These are phyloP conservation scores for Eutypa lata DNA, from an alignment of 2,329 filamentous ascomycete species.

Conservation along the genomic window DNA sequence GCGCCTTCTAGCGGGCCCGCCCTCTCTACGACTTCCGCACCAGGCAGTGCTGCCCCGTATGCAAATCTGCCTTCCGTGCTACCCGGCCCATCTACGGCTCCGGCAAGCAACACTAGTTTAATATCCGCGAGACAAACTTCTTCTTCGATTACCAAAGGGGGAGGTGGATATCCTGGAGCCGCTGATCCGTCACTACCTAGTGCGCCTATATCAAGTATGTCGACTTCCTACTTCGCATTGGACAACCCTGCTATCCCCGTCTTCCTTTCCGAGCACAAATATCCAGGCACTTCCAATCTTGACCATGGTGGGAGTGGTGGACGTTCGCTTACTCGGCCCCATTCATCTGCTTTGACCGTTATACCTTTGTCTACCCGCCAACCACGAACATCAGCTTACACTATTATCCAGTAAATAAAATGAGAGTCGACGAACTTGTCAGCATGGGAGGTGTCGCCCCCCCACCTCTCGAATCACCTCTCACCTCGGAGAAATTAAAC, in stretches of 20 bases:
- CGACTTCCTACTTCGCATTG: constrained; percentile 28
- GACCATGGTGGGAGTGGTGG: constrained; percentile 36
- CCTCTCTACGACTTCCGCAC: constrained; percentile 16
- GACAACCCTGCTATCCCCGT: constrained; percentile 21
- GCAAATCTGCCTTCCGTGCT: constrained; percentile 24
- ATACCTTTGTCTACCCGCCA: constrained; percentile 21
- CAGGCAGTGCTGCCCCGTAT: constrained; percentile 22
- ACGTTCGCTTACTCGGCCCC: constrained; percentile 36
- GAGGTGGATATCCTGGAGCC: constrained; percentile 54
- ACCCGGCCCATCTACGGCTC: constrained; percentile 20
- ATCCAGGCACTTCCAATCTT: constrained; percentile 38
- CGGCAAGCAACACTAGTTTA: constrained; percentile 29
- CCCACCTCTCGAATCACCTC: constrained; percentile 51
- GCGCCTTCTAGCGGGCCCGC: constrained; percentile 22
- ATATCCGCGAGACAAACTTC: constrained; percentile 27
- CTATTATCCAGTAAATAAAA: constrained; percentile 54
- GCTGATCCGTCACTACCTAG: constrained; percentile 66
- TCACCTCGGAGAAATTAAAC: constrained; percentile 51
- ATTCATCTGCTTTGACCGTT: constrained; percentile 23
- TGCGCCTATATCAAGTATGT: constrained; percentile 33
- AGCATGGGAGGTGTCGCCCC: constrained; percentile 56
- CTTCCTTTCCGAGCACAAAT: constrained; percentile 19
- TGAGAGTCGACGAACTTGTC: constrained; percentile 73
- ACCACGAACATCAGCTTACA: constrained; percentile 40
- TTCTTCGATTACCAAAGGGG: constrained; percentile 33